phyloP scores from a whole-genome alignment of 805 yeast genomes.

The Millerozyma miso region DNA sequence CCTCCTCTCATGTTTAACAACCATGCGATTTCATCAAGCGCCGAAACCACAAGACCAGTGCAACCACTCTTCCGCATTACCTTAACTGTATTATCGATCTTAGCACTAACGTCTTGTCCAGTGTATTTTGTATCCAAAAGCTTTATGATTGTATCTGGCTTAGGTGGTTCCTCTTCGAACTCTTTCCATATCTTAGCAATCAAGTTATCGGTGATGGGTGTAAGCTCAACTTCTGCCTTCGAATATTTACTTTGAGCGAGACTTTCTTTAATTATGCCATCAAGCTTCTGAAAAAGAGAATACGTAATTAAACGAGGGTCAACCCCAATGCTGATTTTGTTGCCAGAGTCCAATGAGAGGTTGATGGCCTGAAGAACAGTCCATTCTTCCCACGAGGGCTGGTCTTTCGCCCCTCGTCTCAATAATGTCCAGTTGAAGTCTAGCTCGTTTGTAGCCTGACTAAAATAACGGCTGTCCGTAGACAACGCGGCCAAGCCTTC shows the following conservation, averaged over 20 bases:
- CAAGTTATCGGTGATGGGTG: conserved; percentile 55
- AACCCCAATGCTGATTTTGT: conserved; percentile 34
- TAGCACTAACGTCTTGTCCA: conserved; percentile 61
- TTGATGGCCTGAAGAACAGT: conserved; percentile 47
- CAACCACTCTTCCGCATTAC: conserved; percentile 21
- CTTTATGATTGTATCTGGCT: conserved; percentile 47
- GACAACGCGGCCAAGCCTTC: conserved; percentile 53
- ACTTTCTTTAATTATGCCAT: conserved; percentile 25
- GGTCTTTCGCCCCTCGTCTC: conserved; percentile 47
- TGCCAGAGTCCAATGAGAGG: conserved; percentile 44
- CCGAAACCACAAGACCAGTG: conserved; percentile 38
- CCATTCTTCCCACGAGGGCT: conserved; percentile 59
- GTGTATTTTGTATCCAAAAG: conserved; percentile 50
- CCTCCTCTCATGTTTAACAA: conserved; percentile 50
- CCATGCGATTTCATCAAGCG: conserved; percentile 55
- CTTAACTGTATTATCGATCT: conserved; percentile 45
- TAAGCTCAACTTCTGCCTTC: conserved; percentile 36
- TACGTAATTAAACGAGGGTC: conserved; percentile 49
- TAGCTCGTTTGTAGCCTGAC: conserved; percentile 53
- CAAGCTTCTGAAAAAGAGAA: conserved; percentile 27
- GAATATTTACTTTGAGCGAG: conserved; percentile 13
- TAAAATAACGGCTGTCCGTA: conserved; percentile 60
- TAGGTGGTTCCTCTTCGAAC: conserved; percentile 59
- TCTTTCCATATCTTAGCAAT: conserved; percentile 70
- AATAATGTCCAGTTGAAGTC: conserved; percentile 58